phyloP scores from a whole-genome alignment of 2,329 filamentous ascomycete species.

The Fusarium tuaranense region DNA sequence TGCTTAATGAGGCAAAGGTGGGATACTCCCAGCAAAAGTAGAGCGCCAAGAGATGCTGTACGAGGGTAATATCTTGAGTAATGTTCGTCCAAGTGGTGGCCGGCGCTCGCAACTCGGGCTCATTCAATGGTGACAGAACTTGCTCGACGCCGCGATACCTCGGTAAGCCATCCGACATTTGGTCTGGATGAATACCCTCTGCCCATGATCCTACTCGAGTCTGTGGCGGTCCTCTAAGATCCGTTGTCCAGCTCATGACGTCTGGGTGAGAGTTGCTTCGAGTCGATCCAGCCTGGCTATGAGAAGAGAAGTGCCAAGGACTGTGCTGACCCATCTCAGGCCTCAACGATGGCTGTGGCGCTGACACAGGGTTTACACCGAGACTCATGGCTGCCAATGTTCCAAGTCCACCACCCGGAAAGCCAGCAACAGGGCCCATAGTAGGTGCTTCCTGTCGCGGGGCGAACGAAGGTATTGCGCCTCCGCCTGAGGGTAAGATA shows the following conservation, averaged over 20 bases:
- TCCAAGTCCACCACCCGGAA: conserved; percentile 43
- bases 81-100: conserved; percentile 70
- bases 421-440: conserved; percentile 43
- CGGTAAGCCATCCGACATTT: conserved; percentile 46
- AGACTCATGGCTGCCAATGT: conserved; percentile 49
- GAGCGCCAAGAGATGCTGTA: conserved; percentile 72
- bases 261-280: conserved; percentile 61
- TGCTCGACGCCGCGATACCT: conserved; percentile 59
- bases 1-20: conserved; percentile 78
- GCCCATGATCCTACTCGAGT: conserved; percentile 64
- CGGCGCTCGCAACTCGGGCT: conserved; percentile 57
- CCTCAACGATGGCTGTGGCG: conserved; percentile 47
- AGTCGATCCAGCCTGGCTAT: conserved; percentile 60
- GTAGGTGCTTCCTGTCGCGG: conserved; percentile 26
- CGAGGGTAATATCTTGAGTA: conserved; percentile 67
- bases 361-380: conserved; percentile 46
- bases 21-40: conserved; percentile 85
- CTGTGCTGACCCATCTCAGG: conserved; percentile 58
- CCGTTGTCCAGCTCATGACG: conserved; percentile 59
- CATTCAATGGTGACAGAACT: conserved; percentile 59
- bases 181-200: conserved; percentile 55
- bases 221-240: conserved; percentile 53
- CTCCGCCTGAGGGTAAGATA: conserved; percentile 47
- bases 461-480: conserved; percentile 45
- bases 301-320: conserved; percentile 61